Evolutionary conservation across 2,329 filamentous ascomycete genomes (phyloP).

Genomic region (Fusarium pseudoanthophilum): DNA sequence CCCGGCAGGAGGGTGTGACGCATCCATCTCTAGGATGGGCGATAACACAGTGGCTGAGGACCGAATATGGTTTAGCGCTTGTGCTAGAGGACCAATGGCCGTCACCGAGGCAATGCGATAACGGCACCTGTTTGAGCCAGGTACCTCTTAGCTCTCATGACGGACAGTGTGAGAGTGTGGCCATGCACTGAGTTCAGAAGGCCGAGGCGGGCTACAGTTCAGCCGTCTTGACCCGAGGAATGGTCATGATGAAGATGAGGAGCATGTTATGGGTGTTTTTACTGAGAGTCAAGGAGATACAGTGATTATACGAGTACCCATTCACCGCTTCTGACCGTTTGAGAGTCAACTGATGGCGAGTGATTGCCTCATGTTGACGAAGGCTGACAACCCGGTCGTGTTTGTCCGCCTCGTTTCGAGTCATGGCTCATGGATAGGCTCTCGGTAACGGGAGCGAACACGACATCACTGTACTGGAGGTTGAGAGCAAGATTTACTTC

Average conservation of each 20-base stretch:
- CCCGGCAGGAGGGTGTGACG: conserved; percentile 47
- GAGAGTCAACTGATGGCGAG: conserved; percentile 7
- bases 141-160: conserved; percentile 43
- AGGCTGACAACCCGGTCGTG: conserved; percentile 18
- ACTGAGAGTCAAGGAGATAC: background rate
- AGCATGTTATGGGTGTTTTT: background rate
- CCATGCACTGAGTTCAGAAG: conserved; percentile 25
- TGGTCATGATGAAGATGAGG: conserved; percentile 13
- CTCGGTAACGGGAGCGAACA: conserved; percentile 27
- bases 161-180: conserved; percentile 28
- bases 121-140: conserved; percentile 39
- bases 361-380: conserved; percentile 34
- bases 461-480: background rate
- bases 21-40: conserved; percentile 47
- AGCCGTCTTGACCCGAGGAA: conserved; percentile 18
- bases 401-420: conserved; percentile 36
- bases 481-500: background rate
- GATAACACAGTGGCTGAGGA: conserved; percentile 48
- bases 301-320: background rate
- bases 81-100: conserved; percentile 36
- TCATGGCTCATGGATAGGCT: conserved; percentile 26
- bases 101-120: conserved; percentile 51
- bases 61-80: conserved; percentile 35
- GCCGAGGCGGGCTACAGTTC: conserved; percentile 31
- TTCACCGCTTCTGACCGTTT: conserved; percentile 19